Evolutionary conservation across 2,329 filamentous ascomycete species (phyloP).

Genomic region (Bretziella fagacearum): DNA sequence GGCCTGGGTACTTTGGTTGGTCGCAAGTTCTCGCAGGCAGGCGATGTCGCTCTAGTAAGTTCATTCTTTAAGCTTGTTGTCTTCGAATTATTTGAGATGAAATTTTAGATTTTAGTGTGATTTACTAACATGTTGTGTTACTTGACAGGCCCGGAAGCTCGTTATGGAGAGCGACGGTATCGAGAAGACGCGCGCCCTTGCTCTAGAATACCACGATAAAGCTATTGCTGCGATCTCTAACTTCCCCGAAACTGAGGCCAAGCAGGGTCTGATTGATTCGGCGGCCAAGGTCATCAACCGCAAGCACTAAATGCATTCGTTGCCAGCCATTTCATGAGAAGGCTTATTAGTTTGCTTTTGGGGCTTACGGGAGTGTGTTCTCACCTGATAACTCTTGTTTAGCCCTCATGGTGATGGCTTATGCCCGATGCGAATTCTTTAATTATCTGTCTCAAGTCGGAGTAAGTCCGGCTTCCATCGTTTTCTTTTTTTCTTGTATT

Average conservation of each 20-base stretch:
- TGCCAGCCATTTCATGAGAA: neutral
- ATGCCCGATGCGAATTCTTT: neutral
- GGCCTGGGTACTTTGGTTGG: slow-evolving; percentile 80
- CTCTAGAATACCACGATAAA: slow-evolving; percentile 77
- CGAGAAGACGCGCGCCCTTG: slow-evolving; percentile 77
- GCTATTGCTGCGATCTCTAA: slow-evolving; percentile 67
- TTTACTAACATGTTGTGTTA: slow-evolving; percentile 24
- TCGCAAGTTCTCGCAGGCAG: slow-evolving; percentile 68
- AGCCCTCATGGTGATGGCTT: neutral
- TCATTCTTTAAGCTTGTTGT: slow-evolving; percentile 15
- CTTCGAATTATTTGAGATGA: neutral
- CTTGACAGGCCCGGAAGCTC: slow-evolving; percentile 59
- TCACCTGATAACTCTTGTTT: neutral
- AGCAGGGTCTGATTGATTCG: slow-evolving; percentile 82
- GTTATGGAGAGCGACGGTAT: slow-evolving; percentile 74
- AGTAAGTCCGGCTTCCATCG: neutral
- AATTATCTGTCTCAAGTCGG: neutral
- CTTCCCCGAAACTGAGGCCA: slow-evolving; percentile 91
- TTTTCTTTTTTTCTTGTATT: slow-evolving; percentile 9
- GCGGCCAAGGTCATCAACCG: slow-evolving; percentile 80
- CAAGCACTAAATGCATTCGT: slow-evolving; percentile 47
- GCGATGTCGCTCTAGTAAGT: slow-evolving; percentile 70
- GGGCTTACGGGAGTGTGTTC: neutral
- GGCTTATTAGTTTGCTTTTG: neutral
- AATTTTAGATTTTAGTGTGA: neutral